phyloP scores from a whole-genome alignment of 164 flowering plant genomes.

The Aristolochia fimbriata region DNA sequence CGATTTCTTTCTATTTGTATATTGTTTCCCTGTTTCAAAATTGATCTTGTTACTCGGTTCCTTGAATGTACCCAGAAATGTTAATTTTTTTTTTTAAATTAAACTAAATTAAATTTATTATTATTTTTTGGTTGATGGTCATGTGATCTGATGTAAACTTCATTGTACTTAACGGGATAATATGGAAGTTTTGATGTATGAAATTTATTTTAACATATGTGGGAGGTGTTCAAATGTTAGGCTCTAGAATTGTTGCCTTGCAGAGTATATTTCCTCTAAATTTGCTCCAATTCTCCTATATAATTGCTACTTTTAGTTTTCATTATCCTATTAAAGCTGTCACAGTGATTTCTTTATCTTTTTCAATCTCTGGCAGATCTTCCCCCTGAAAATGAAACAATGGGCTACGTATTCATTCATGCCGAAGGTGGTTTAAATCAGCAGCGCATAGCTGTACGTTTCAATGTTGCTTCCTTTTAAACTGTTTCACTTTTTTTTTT shows the following conservation, averaged over 20 bases:
- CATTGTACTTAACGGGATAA: too few species aligned
- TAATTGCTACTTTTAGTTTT: background rate
- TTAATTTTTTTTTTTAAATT: too few species aligned
- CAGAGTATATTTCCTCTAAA: background rate
- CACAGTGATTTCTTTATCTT: background rate
- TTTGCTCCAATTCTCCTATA: background rate
- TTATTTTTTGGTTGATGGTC: too few species aligned
- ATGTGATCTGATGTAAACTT: background rate
- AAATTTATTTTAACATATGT: background rate
- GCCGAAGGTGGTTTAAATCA: slow-evolving; percentile 99
- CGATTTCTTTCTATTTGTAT: background rate
- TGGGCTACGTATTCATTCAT: slow-evolving; percentile 88
- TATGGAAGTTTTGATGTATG: background rate
- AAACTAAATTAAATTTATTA: too few species aligned
- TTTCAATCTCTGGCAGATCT: slow-evolving; percentile 45
- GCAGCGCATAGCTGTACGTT: slow-evolving; percentile 91
- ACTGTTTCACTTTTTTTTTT: background rate
- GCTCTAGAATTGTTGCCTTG: background rate
- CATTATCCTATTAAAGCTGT: too few species aligned
- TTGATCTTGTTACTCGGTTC: background rate
- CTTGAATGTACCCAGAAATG: background rate
- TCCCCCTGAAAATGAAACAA: slow-evolving; percentile 88
- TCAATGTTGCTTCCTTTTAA: background rate
- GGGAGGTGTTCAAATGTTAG: background rate
- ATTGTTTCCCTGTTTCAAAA: background rate